Base-by-base conservation (phyloP, 2,329 filamentous ascomycete genomes). In the Calycina marina region DNA sequence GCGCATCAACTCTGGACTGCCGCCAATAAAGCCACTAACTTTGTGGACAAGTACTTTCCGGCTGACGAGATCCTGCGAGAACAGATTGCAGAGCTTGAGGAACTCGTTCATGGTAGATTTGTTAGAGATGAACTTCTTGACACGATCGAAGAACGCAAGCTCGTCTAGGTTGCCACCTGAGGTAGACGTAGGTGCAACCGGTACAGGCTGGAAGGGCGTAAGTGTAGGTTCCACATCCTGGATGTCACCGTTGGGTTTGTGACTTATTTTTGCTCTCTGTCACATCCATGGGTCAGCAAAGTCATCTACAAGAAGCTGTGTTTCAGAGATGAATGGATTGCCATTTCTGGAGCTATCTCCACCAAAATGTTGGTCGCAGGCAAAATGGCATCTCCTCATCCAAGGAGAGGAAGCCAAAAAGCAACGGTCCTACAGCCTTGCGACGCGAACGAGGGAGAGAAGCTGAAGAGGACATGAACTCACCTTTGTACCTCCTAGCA, bases 91-190 rank as follows among this genome's bases (percentile, higher is more conserved):
- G 5, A 98, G 72, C 61, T 98, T 98, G 42, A 98, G 60, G 56
- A 98, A 98, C 54, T 98, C 90, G 47, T 82, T 86, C 68, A 93
- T 92, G 3, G 78, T 78, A 35, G 83, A 80, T 54, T 93, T 81
- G 55, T 96, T 96, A 39, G 79, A 77, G 36, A 98, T 83, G 49
- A 79, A 88, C 57, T 98, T 98, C 67, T 94, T 96, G 12, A 90
- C 85, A 5, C 85, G 77, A 40, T 98, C 90, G 47, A 98, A 98
- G 58, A 96, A 96, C 2, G 75, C 75, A 32, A 96, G 67, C 51
- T 96, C 88, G 36, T 96, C 88, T 33, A 76, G 69, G 14, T 70
- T 80, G 1, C 84, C 80, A n/a, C 75, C 74, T 6, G 76, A 64
- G 1, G 76, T 72, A 0, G 76, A 71, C 0, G 74, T 76, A 1